These are phyloP conservation scores for Pichia cabralensis DNA, from an alignment of 805 yeast species.

Conservation along the genomic window DNA sequence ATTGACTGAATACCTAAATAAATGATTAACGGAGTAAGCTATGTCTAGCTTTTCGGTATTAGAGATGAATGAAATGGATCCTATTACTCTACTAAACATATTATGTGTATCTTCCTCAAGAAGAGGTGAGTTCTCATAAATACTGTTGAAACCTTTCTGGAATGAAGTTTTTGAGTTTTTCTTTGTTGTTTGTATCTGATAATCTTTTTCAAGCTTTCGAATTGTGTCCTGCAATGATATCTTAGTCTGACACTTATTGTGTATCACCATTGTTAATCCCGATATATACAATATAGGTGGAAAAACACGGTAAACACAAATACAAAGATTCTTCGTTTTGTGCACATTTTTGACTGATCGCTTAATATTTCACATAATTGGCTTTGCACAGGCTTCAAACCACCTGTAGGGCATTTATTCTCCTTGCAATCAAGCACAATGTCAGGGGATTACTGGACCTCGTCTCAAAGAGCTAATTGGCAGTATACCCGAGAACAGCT, in stretches of 20 bases:
- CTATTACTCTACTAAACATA: slow-evolving; percentile 3
- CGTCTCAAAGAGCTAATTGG: slow-evolving; percentile 78
- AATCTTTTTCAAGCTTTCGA: neutral
- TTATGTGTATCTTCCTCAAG: neutral
- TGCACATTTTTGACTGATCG: too few relatives aligned
- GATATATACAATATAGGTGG: too few relatives aligned
- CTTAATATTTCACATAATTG: too few relatives aligned
- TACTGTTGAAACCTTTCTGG: neutral
- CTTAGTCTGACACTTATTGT: too few relatives aligned
- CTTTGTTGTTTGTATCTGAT: neutral
- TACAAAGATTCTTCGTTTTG: too few relatives aligned
- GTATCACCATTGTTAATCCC: too few relatives aligned
- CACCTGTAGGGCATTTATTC: too few relatives aligned
- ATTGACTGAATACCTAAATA: neutral
- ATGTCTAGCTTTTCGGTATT: slow-evolving; percentile 8
- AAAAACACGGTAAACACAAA: too few relatives aligned
- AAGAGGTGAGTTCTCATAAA: neutral
- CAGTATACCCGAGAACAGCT: slow-evolving; percentile 61
- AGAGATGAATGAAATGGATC: slow-evolving; percentile 4
- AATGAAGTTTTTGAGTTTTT: neutral
- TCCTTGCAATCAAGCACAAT: slow-evolving; percentile 22
- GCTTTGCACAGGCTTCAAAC: too few relatives aligned
- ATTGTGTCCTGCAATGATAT: too few relatives aligned
- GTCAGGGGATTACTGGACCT: slow-evolving; percentile 86
- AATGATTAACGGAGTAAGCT: slow-evolving; percentile 1